Conservation (phyloP, 805 yeast genomes). For the Suhomyces prunicola region DNA sequence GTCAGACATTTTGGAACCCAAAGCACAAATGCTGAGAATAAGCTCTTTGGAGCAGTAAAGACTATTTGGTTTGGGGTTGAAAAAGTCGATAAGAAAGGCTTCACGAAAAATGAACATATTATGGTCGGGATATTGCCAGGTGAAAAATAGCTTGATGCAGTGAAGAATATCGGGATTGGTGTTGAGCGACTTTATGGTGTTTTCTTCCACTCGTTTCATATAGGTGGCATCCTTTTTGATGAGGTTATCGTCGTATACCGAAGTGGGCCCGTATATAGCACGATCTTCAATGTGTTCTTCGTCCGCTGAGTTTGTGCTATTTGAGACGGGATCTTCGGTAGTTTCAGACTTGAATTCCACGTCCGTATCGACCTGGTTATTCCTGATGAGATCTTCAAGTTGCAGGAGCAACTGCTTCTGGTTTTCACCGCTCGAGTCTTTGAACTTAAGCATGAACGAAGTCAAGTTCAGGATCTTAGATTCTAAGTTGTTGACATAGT, state of each 20-base stretch:
- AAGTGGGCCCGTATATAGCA: slow-evolving; percentile 45
- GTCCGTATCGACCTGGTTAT: background rate
- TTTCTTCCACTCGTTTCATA: slow-evolving; percentile 6
- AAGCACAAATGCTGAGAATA: slow-evolving; percentile 54
- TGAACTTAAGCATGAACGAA: slow-evolving; percentile 22
- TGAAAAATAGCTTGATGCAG: slow-evolving; percentile 47
- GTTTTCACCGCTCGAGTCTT: slow-evolving; percentile 16
- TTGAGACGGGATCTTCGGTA: background rate
- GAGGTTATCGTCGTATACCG: slow-evolving; percentile 38
- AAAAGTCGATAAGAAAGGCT: slow-evolving; percentile 58
- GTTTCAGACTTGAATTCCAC: background rate
- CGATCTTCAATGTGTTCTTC: slow-evolving; percentile 19
- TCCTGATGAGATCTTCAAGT: slow-evolving; percentile 11
- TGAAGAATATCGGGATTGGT: slow-evolving; percentile 34
- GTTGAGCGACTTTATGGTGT: slow-evolving; percentile 25
- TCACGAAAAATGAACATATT: slow-evolving; percentile 63
- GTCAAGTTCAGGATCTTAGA: slow-evolving; percentile 23
- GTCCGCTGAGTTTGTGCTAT: background rate
- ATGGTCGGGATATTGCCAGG: slow-evolving; percentile 66
- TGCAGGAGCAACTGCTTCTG: slow-evolving; percentile 7
- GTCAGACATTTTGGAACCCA: slow-evolving; percentile 53
- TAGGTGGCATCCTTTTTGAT: slow-evolving; percentile 15
- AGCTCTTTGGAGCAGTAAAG: slow-evolving; percentile 55
- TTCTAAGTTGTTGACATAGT: slow-evolving; percentile 48
- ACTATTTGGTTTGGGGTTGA: slow-evolving; percentile 49